Evolutionary conservation across 495 filamentous ascomycete species (phyloP).

Genomic region (Pyronema domesticum): DNA sequence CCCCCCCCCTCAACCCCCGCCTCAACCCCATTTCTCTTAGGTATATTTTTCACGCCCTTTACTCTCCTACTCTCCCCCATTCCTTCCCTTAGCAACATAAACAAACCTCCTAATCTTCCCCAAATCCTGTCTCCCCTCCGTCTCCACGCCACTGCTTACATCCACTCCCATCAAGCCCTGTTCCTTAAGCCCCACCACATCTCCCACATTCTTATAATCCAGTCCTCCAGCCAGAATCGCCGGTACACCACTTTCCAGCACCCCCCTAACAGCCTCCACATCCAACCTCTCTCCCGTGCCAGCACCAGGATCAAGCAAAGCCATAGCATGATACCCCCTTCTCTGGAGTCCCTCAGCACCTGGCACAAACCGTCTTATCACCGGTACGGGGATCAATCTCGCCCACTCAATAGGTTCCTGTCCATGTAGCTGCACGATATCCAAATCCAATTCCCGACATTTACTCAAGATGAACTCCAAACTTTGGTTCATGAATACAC

Average conservation of each 20-base stretch:
- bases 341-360: slow-evolving; percentile 49
- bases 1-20: no score
- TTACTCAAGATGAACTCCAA: slow-evolving; percentile 60
- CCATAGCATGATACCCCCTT: slow-evolving; percentile 64
- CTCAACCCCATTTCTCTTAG: no score
- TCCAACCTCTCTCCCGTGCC: slow-evolving; percentile 68
- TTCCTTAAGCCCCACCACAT: slow-evolving; percentile 33
- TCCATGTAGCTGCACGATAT: slow-evolving; percentile 84
- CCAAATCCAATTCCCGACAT: slow-evolving; percentile 59
- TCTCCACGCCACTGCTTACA: slow-evolving; percentile 86
- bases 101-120: slow-evolving; percentile 74
- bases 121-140: slow-evolving; percentile 59
- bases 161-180: slow-evolving; percentile 64
- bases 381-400: slow-evolving; percentile 65
- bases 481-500: slow-evolving; percentile 86
- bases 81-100: slow-evolving; percentile 41
- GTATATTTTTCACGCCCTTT: no score
- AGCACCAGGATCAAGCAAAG: slow-evolving; percentile 67
- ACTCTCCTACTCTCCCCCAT: neutral
- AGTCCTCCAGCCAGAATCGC: slow-evolving; percentile 75
- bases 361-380: slow-evolving; percentile 62
- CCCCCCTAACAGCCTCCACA: slow-evolving; percentile 40
- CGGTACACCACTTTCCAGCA: slow-evolving; percentile 34
- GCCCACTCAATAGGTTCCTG: slow-evolving; percentile 87
- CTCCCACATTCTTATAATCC: slow-evolving; percentile 51